Conservation (phyloP, 192 early-diverging fungal species). For the Oehlia diaphana region DNA sequence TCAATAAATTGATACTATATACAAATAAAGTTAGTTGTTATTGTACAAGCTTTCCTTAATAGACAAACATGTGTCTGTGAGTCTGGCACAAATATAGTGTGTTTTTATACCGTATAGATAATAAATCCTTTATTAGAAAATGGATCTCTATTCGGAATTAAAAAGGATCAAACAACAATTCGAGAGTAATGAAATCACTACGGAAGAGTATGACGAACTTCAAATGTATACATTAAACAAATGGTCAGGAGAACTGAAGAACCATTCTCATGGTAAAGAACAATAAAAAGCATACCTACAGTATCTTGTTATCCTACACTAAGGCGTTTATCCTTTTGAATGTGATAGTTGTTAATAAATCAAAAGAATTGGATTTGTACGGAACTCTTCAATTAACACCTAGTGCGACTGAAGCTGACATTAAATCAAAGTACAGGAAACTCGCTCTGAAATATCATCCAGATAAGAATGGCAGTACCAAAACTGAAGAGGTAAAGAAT, state of each 20-base stretch:
- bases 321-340: not conserved
- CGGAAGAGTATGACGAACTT: not conserved
- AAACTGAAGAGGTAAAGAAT: not conserved
- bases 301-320: not conserved
- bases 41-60: too few relatives aligned
- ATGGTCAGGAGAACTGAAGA: not conserved
- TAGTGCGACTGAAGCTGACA: slow-evolving; percentile 69
- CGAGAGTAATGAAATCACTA: not conserved
- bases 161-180: not conserved
- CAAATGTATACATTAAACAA: not conserved
- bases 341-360: slow-evolving; percentile 32
- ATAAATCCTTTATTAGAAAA: not conserved
- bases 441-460: slow-evolving; percentile 85
- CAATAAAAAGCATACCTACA: too few relatives aligned
- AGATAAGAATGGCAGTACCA: slow-evolving; percentile 56
- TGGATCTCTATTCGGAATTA: not conserved
- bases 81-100: too few relatives aligned
- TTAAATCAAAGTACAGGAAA: slow-evolving; percentile 96
- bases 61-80: too few relatives aligned
- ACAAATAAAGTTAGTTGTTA: too few relatives aligned
- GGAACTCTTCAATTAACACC: slow-evolving; percentile 79
- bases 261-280: not conserved
- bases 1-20: too few relatives aligned
- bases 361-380: slow-evolving; percentile 82
- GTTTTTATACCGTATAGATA: too few relatives aligned